Conservation (phyloP, 2,329 filamentous ascomycete genomes). For the Colletotrichum abscissum region DNA sequence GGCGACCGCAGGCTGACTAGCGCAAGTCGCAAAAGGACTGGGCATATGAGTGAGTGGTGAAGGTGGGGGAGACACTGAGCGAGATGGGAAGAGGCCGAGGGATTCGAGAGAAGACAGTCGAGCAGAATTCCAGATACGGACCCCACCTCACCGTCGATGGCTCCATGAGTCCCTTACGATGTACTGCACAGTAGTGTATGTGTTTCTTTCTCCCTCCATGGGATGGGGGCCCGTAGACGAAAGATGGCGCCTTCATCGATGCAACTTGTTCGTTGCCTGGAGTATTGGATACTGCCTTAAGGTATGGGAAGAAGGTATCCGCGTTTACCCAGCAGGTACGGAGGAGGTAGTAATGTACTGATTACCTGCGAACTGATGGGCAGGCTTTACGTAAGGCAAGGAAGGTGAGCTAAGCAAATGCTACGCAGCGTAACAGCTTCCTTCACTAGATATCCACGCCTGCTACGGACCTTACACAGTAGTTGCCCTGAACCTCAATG, state of each 20-base stretch:
- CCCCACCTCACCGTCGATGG: background rate
- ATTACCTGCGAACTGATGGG: background rate
- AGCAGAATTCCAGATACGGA: background rate
- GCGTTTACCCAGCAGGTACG: background rate
- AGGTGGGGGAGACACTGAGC: background rate
- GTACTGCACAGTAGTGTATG: no score
- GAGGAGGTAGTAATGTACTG: no score
- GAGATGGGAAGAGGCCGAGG: background rate
- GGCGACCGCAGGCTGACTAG: constrained; percentile 15
- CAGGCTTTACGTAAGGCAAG: background rate
- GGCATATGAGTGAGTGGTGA: background rate
- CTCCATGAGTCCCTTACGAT: background rate
- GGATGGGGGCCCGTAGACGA: background rate
- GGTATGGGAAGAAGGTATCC: no score
- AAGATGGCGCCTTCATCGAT: background rate
- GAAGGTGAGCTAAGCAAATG: background rate
- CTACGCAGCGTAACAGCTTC: background rate
- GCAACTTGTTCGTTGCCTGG: background rate
- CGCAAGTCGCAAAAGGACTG: background rate
- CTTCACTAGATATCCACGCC: no score
- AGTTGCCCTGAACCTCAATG: no score
- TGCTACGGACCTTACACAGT: no score
- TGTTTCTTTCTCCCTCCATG: background rate
- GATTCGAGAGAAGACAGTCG: background rate
- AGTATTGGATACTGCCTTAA: background rate